These are phyloP conservation scores for Rhodomyrtus psidioides DNA, from an alignment of 441 rosid species.

Conservation along the genomic window DNA sequence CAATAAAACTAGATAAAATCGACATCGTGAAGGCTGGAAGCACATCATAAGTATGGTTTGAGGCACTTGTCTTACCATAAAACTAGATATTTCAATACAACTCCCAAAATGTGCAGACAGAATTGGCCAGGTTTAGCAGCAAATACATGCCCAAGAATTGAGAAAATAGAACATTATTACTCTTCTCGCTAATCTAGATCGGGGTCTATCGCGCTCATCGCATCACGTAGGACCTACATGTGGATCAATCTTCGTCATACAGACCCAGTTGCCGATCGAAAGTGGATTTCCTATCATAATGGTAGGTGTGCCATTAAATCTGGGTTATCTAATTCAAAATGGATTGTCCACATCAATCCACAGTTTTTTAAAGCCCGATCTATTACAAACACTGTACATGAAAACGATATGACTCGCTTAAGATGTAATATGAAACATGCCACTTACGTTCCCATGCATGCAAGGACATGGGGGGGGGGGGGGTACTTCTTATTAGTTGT, in stretches of 20 bases:
- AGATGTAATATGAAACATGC: background rate
- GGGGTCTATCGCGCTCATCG: background rate
- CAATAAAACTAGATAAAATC: background rate
- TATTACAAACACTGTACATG: background rate
- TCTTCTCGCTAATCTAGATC: background rate
- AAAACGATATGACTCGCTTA: background rate
- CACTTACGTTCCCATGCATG: background rate
- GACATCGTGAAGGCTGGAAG: background rate
- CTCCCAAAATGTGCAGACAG: no score
- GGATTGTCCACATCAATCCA: no score
- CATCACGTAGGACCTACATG: background rate
- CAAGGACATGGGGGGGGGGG: background rate
- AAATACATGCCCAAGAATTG: no score
- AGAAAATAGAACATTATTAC: background rate
- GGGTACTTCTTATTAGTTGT: background rate
- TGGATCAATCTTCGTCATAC: background rate
- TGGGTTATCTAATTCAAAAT: no score
- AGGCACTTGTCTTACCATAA: no score
- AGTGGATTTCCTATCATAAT: no score
- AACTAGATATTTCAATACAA: no score
- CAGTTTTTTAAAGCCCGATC: no score
- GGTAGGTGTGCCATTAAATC: no score
- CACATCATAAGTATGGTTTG: background rate
- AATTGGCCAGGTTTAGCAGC: no score
- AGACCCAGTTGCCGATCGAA: background rate